A percentile compares a stretch with the other conserved stretches of the same genome.
phyloP scores from a whole-genome alignment of 192 early-diverging fungal species.

The Diversispora eburnea region DNA sequence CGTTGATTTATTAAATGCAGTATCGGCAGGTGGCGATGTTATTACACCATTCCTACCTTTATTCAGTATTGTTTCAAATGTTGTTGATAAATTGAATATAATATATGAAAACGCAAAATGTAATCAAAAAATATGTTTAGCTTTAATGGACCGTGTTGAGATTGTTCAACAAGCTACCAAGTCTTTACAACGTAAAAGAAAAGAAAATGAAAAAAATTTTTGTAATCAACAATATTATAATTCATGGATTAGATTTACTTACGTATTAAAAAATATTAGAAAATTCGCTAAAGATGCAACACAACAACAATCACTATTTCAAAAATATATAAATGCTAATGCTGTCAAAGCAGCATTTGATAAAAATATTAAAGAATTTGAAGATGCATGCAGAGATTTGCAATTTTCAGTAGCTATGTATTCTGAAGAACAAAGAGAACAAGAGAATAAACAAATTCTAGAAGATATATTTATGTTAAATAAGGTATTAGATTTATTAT shows the following conservation, averaged over 20 bases:
- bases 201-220: slow-evolving; percentile 9
- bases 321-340: slow-evolving; percentile 14
- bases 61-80: neutral
- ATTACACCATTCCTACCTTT: neutral
- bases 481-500: neutral
- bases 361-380: neutral
- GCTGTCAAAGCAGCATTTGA: neutral
- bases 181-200: neutral
- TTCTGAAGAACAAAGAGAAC: slow-evolving; percentile 1
- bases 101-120: slow-evolving; percentile 5
- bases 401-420: slow-evolving; percentile 11
- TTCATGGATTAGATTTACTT: neutral
- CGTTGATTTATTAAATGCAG: too few species aligned
- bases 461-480: neutral
- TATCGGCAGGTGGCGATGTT: neutral
- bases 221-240: slow-evolving; percentile 4
- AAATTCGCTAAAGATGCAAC: slow-evolving; percentile 1
- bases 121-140: slow-evolving; percentile 14
- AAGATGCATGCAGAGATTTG: neutral
- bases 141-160: slow-evolving; percentile 3
- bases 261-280: slow-evolving; percentile 9
- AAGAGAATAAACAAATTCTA: neutral
- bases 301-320: neutral
- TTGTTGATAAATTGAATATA: neutral
- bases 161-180: neutral